phyloP scores from a whole-genome alignment of 2,329 filamentous ascomycete species.

The Fusarium torreyae region DNA sequence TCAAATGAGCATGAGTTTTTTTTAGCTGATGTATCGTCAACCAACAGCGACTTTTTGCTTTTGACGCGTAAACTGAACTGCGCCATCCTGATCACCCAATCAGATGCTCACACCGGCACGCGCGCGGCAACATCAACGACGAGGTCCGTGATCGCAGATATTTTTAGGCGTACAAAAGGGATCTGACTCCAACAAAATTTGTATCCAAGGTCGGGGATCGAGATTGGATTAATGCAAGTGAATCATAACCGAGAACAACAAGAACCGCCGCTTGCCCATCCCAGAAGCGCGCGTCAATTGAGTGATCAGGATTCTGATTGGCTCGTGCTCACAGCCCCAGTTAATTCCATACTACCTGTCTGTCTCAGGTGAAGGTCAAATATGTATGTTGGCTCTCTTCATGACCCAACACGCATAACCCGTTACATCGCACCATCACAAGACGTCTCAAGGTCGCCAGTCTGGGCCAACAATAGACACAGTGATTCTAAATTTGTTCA shows the following conservation, averaged over 20 bases:
- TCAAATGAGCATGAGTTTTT: too few relatives aligned
- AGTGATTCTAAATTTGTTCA: not conserved
- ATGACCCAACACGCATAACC: not conserved
- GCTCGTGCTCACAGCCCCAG: not conserved
- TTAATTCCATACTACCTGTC: not conserved
- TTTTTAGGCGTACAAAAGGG: not conserved
- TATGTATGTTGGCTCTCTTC: constrained; percentile 17
- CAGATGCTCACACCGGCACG: not conserved
- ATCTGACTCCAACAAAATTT: not conserved
- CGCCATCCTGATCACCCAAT: constrained; percentile 11
- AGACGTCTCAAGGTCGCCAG: not conserved
- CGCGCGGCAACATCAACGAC: not conserved
- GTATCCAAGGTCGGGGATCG: not conserved
- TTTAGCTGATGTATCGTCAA: too few relatives aligned
- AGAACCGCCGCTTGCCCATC: not conserved
- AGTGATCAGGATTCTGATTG: not conserved
- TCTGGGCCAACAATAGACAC: not conserved
- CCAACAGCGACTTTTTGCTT: too few relatives aligned
- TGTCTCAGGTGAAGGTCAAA: constrained; percentile 10
- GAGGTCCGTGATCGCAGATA: too few relatives aligned
- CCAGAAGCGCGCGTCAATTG: not conserved
- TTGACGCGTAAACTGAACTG: not conserved
- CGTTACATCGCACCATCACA: not conserved
- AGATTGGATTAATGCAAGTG: too few relatives aligned
- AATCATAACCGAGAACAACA: not conserved